Conservation (phyloP, 495 filamentous ascomycete genomes). For the Margaritispora aquatica region DNA sequence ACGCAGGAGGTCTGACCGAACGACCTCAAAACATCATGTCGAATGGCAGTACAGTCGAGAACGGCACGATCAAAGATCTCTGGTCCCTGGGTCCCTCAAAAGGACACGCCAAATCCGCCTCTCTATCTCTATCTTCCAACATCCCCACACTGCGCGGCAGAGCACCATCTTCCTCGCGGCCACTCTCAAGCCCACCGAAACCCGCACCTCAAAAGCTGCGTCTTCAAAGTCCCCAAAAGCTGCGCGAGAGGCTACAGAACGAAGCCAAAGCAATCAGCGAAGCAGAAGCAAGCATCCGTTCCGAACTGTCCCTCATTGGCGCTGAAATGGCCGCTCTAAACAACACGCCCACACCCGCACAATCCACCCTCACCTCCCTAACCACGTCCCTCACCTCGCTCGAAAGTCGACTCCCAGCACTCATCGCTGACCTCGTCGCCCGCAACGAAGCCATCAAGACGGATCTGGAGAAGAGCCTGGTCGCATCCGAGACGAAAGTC, state of each 20-base stretch:
- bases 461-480: constrained; percentile 63
- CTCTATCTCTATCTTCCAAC: constrained; percentile 21
- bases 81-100: constrained; percentile 11
- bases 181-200: constrained; percentile 33
- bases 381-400: constrained; percentile 53
- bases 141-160: constrained; percentile 23
- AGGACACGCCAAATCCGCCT: constrained; percentile 16
- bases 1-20: constrained; percentile 20
- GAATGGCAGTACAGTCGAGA: constrained; percentile 1
- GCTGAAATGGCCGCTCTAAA: constrained; percentile 72
- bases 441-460: constrained; percentile 55
- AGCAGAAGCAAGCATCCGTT: constrained; percentile 61
- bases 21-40: constrained; percentile 23
- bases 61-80: constrained; percentile 13
- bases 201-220: constrained; percentile 52
- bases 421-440: constrained; percentile 54
- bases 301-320: constrained; percentile 75
- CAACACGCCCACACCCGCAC: constrained; percentile 35
- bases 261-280: constrained; percentile 68
- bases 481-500: constrained; percentile 68
- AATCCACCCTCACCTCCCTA: constrained; percentile 35
- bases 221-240: constrained; percentile 86
- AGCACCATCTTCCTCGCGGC: constrained; percentile 18
- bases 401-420: constrained; percentile 55
- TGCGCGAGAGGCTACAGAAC: constrained; percentile 79